phyloP scores from a whole-genome alignment of 371 early-diverging fungal genomes.

The Rhizopus sp. region DNA sequence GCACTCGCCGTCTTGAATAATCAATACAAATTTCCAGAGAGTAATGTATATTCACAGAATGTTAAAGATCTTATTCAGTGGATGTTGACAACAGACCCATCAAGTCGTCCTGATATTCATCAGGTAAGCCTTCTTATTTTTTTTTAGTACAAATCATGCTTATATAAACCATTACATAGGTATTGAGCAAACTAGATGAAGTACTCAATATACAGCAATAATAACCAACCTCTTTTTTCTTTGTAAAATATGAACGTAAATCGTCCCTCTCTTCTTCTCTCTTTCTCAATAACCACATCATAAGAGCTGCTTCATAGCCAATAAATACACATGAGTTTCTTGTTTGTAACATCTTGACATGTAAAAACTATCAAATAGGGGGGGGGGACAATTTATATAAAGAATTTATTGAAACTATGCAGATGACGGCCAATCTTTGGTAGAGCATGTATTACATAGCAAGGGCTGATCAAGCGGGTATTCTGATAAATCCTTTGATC shows the following conservation, averaged over 20 bases:
- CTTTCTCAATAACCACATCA: no score
- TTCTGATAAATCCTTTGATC: constrained; percentile 16
- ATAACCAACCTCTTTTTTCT: not conserved
- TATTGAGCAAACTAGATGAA: not conserved
- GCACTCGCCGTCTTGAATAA: constrained; percentile 73
- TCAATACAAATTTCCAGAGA: constrained; percentile 59
- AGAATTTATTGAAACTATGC: not conserved
- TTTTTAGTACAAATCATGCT: not conserved
- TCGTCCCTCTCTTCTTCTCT: no score
- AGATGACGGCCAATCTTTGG: constrained; percentile 9
- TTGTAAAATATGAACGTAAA: not conserved
- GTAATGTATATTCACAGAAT: constrained; percentile 55
- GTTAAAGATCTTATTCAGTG: constrained; percentile 63
- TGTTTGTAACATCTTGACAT: not conserved
- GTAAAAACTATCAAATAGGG: no score
- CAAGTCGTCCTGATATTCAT: constrained; percentile 64
- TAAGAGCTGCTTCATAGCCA: no score
- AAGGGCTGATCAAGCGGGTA: constrained; percentile 18
- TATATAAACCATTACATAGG: not conserved
- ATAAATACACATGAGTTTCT: no score
- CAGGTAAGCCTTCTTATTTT: constrained; percentile 5
- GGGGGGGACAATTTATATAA: no score
- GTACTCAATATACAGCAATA: not conserved
- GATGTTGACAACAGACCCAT: constrained; percentile 70
- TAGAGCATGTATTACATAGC: constrained; percentile 22